These are phyloP conservation scores for Colletotrichum shisoi DNA, from an alignment of 2,329 filamentous ascomycete genomes.

Conservation along the genomic window DNA sequence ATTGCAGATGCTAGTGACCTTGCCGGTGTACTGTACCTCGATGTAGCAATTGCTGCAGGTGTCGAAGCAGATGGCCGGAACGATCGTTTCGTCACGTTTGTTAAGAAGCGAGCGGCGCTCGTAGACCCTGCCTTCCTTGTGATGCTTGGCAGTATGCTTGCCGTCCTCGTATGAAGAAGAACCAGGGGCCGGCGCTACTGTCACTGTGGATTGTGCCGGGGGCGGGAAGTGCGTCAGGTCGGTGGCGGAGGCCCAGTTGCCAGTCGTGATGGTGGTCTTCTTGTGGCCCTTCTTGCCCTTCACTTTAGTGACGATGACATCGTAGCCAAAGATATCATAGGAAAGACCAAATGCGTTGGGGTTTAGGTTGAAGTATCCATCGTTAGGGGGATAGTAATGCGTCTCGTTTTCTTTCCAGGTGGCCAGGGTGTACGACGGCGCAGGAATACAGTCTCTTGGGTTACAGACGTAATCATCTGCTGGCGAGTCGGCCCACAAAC, in stretches of 20 bases:
- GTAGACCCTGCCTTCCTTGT: constrained; percentile 34
- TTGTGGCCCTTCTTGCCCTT: constrained; percentile 47
- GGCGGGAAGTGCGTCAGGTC: constrained; percentile 54
- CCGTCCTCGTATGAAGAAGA: neutral
- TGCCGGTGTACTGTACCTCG: constrained; percentile 59
- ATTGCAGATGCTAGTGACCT: constrained; percentile 56
- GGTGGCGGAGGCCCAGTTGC: constrained; percentile 64
- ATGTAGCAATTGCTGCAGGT: constrained; percentile 60
- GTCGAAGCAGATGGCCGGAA: constrained; percentile 60
- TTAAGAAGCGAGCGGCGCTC: constrained; percentile 40
- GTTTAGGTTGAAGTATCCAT: constrained; percentile 71
- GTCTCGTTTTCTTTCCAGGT: constrained; percentile 58
- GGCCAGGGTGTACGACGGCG: constrained; percentile 50
- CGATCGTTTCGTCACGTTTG: constrained; percentile 52
- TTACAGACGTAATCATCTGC: constrained; percentile 57
- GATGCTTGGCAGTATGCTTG: constrained; percentile 36
- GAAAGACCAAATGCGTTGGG: constrained; percentile 68
- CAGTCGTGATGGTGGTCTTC: constrained; percentile 59
- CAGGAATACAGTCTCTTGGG: constrained; percentile 53
- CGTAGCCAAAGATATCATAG: constrained; percentile 66
- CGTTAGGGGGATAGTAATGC: constrained; percentile 59
- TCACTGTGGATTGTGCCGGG: constrained; percentile 42
- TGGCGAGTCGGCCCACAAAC: constrained; percentile 60
- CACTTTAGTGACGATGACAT: constrained; percentile 50
- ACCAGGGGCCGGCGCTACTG: constrained; percentile 19